These are phyloP conservation scores for Crithidia sp. DNA, from an alignment of 208 protist genomes.

Conservation along the genomic window DNA sequence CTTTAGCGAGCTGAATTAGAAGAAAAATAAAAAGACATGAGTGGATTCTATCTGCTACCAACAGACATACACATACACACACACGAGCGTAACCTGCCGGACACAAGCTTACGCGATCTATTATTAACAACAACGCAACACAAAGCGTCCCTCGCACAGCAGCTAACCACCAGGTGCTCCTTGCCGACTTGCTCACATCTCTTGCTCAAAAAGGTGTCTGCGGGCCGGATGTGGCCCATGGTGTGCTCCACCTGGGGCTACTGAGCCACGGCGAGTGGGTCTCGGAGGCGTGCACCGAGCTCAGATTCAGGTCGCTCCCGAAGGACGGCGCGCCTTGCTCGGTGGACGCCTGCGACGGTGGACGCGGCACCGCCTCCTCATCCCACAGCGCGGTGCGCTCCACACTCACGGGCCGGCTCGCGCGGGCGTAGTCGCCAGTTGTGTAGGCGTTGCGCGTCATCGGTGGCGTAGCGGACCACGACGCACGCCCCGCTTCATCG, in stretches of 20 bases:
- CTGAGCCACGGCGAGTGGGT: not conserved
- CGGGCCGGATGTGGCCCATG: not conserved
- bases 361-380: not conserved
- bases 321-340: too few relatives aligned
- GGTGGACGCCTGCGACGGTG: not conserved
- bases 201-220: not conserved
- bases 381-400: not conserved
- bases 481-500: not conserved
- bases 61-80: too few relatives aligned
- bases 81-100: too few relatives aligned
- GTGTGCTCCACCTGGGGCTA: not conserved
- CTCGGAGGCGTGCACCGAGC: conserved; percentile 7
- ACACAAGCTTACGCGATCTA: too few relatives aligned
- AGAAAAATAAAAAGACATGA: too few relatives aligned
- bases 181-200: too few relatives aligned
- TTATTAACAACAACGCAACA: too few relatives aligned
- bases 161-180: too few relatives aligned
- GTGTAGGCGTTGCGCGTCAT: not conserved
- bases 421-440: not conserved
- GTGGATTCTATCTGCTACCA: too few relatives aligned
- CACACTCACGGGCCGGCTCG: not conserved
- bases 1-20: too few relatives aligned
- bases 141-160: too few relatives aligned
- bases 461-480: not conserved
- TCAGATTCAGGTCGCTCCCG: not conserved